phyloP scores from a whole-genome alignment of 2,329 filamentous ascomycete species.

The Aspergillus spinulosporus region DNA sequence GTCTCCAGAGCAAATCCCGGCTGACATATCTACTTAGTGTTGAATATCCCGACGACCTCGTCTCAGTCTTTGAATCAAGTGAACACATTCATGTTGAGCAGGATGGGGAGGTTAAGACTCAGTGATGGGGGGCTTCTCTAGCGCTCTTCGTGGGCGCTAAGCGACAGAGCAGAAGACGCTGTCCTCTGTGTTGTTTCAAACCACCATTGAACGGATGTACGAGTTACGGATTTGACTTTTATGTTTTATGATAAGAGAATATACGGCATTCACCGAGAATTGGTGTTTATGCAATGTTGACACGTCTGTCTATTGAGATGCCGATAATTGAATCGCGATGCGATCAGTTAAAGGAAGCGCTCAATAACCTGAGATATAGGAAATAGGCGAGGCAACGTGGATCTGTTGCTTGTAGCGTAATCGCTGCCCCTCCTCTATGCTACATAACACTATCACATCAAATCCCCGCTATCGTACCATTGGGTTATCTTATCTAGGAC shows the following conservation, averaged over 20 bases:
- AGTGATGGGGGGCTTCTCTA: conserved; percentile 48
- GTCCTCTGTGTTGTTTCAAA: not conserved
- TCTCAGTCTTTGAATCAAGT: conserved; percentile 60
- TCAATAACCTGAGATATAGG: not conserved
- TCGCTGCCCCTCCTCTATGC: not conserved
- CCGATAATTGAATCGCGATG: not conserved
- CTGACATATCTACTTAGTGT: conserved; percentile 56
- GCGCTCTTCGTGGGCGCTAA: not conserved
- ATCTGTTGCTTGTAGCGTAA: not conserved
- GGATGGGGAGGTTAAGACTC: conserved; percentile 69
- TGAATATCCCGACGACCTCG: conserved; percentile 65
- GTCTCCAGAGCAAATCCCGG: not conserved
- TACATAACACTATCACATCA: not conserved
- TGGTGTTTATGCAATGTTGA: not conserved
- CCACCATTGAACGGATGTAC: conserved; percentile 18
- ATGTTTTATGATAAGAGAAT: conserved; percentile 7
- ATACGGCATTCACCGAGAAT: not conserved
- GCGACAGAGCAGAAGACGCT: not conserved
- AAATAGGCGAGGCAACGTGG: not conserved
- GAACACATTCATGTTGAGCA: conserved; percentile 77
- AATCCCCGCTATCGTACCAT: not conserved
- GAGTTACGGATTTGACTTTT: conserved; percentile 20
- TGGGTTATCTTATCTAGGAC: not conserved
- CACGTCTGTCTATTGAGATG: not conserved
- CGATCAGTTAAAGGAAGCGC: not conserved